These are phyloP conservation scores for Colletotrichum brevisporum DNA, from an alignment of 2,329 filamentous ascomycete species.

Conservation along the genomic window DNA sequence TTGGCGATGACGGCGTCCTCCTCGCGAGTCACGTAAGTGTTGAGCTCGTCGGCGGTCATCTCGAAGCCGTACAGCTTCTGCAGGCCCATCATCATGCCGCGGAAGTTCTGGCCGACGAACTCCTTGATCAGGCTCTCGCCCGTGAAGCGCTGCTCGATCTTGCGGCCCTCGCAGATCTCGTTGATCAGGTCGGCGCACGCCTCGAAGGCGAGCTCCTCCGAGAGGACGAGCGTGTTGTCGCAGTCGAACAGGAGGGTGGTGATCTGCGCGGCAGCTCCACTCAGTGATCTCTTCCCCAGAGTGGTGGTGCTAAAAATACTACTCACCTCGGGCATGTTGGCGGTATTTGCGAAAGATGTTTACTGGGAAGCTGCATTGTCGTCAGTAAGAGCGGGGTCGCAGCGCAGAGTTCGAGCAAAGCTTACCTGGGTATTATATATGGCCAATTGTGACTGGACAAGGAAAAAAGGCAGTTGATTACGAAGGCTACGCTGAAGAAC, in stretches of 20 bases:
- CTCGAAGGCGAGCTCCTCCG: constrained; percentile 91
- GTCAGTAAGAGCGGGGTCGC: constrained; percentile 8
- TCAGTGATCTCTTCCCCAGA: too few species aligned
- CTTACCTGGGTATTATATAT: constrained; percentile 20
- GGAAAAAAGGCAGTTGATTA: neutral
- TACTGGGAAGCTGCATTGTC: neutral
- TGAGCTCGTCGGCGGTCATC: constrained; percentile 77
- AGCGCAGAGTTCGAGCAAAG: constrained; percentile 3
- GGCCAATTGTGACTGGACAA: constrained; percentile 18
- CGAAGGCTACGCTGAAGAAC: neutral
- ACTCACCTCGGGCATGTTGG: constrained; percentile 53
- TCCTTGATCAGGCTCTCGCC: constrained; percentile 84
- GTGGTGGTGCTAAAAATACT: neutral
- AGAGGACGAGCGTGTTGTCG: constrained; percentile 94
- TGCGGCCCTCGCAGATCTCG: constrained; percentile 79
- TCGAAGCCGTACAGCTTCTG: constrained; percentile 82
- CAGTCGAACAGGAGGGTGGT: constrained; percentile 82
- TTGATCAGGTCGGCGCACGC: constrained; percentile 92
- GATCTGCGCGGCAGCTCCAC: constrained; percentile 61
- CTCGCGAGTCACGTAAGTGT: constrained; percentile 81
- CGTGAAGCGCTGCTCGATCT: constrained; percentile 78
- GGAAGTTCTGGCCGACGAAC: constrained; percentile 96
- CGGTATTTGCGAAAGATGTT: constrained; percentile 30
- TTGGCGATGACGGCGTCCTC: constrained; percentile 88
- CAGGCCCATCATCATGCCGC: constrained; percentile 86